A percentile compares a stretch with the other conserved stretches of the same genome.
These are phyloP conservation scores for Maudiozyma bulderi DNA, from an alignment of 805 yeast species.

Conservation along the genomic window DNA sequence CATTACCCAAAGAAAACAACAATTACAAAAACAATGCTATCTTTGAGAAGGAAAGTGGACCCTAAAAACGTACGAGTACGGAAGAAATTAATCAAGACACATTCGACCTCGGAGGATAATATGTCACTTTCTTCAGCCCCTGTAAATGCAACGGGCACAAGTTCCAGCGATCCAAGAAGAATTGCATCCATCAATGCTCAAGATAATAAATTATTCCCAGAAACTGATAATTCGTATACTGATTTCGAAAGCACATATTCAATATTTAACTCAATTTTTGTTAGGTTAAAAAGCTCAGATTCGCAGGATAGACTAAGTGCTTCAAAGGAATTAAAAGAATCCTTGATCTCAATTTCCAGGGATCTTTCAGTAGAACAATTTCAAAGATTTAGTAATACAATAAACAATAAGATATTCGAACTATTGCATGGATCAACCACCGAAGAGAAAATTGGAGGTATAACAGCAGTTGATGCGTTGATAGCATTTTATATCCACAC, in stretches of 20 bases:
- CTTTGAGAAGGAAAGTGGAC: conserved; percentile 22
- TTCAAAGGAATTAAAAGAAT: conserved; percentile 60
- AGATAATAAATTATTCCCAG: conserved; percentile 13
- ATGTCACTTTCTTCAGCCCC: conserved; percentile 15
- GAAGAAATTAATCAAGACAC: conserved; percentile 16
- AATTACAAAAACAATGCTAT: conserved; percentile 9
- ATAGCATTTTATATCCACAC: conserved; percentile 76
- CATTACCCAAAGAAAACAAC: neutral
- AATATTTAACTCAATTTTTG: conserved; percentile 31
- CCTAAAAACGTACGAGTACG: conserved; percentile 13
- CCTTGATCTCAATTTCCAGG: conserved; percentile 63
- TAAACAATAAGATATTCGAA: conserved; percentile 81
- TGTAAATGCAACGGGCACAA: conserved; percentile 5
- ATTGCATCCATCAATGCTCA: conserved; percentile 9
- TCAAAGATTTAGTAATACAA: conserved; percentile 70
- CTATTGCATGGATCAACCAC: conserved; percentile 67
- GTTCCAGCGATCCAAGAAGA: conserved; percentile 11
- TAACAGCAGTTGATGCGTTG: conserved; percentile 79
- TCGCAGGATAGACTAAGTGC: conserved; percentile 36
- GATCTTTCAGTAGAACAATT: conserved; percentile 78
- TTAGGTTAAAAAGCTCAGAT: conserved; percentile 29
- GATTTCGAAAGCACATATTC: conserved; percentile 22
- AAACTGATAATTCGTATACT: conserved; percentile 13
- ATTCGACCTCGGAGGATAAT: conserved; percentile 17
- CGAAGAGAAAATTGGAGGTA: conserved; percentile 75